Percentiles rank a stretch among this genome's conserved stretches.
Evolutionary conservation across 768 basidiomycete genomes (phyloP).

Genomic region (Xanthoconium stramineum): DNA sequence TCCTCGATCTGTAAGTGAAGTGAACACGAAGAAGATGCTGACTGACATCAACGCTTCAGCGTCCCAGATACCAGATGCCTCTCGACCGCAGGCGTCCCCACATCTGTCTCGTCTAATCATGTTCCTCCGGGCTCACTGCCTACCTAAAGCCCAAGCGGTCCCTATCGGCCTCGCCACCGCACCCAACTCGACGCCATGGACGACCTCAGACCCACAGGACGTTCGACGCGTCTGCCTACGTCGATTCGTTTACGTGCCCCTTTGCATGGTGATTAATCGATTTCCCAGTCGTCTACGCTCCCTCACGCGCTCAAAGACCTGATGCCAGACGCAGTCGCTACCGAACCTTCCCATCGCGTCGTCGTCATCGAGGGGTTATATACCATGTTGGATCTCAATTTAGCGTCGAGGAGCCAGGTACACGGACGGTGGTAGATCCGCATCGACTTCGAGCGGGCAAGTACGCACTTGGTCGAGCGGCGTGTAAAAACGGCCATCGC

Average conservation of each 20-base stretch:
- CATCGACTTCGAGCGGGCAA: slow-evolving; percentile 53
- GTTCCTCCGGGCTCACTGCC: slow-evolving; percentile 24
- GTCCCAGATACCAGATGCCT: slow-evolving; percentile 39
- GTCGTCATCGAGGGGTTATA: slow-evolving; percentile 92
- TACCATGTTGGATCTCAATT: slow-evolving; percentile 64
- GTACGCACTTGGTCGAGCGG: slow-evolving; percentile 58
- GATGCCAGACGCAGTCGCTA: slow-evolving; percentile 49
- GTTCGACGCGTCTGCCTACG: slow-evolving; percentile 75
- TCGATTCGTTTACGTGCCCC: slow-evolving; percentile 49
- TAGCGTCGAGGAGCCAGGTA: slow-evolving; percentile 70
- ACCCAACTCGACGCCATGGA: slow-evolving; percentile 72
- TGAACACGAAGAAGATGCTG: no score
- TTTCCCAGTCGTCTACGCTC: slow-evolving; percentile 51
- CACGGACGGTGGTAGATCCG: slow-evolving; percentile 81
- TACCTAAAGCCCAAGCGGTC: slow-evolving; percentile 39
- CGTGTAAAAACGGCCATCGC: slow-evolving; percentile 81
- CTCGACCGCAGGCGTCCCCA: slow-evolving; percentile 70
- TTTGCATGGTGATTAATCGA: neutral
- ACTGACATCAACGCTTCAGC: neutral
- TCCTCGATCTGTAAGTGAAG: slow-evolving; percentile 42
- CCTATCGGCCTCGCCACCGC: slow-evolving; percentile 75
- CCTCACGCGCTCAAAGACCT: slow-evolving; percentile 87
- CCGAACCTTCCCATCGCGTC: slow-evolving; percentile 67
- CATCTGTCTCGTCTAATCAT: slow-evolving; percentile 48
- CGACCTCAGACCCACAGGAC: slow-evolving; percentile 73